Evolutionary conservation across 148 eudicot genomes (phyloP).

Genomic region (Rhododendron vialii): DNA sequence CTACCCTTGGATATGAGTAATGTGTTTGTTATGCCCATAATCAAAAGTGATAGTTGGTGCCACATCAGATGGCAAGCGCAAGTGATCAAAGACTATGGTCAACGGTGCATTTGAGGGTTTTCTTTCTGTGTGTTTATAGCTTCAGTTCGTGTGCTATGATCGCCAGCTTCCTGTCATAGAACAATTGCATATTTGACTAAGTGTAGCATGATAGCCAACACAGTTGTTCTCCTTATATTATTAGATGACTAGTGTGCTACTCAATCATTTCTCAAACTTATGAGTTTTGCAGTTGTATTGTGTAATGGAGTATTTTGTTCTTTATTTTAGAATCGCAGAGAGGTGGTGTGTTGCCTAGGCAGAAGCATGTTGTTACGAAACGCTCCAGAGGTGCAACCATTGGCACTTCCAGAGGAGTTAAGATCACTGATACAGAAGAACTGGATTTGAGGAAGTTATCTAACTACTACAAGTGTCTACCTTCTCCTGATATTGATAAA

Average conservation of each 20-base stretch:
- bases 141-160: background rate
- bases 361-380: slow-evolving; percentile 38
- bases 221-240: background rate
- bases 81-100: background rate
- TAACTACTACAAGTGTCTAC: slow-evolving; percentile 9
- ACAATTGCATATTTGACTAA: background rate
- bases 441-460: slow-evolving; percentile 6
- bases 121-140: background rate
- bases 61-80: background rate
- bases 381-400: slow-evolving; percentile 17
- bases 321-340: slow-evolving; percentile 26
- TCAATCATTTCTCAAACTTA: background rate
- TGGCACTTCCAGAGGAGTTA: slow-evolving; percentile 39
- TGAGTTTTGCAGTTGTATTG: background rate
- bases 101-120: background rate
- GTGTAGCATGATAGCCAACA: background rate
- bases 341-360: slow-evolving; percentile 18
- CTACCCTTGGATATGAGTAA: background rate
- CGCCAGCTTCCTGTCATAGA: background rate
- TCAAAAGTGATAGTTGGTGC: background rate
- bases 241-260: background rate
- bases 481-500: slow-evolving; percentile 29
- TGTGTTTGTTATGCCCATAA: background rate
- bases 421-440: slow-evolving; percentile 36
- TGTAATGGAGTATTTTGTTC: background rate